Percentiles rank a stretch among this genome's conserved stretches.
These are phyloP conservation scores for Dissophora globulifera DNA, from an alignment of 192 early-diverging fungal genomes.

Conservation along the genomic window DNA sequence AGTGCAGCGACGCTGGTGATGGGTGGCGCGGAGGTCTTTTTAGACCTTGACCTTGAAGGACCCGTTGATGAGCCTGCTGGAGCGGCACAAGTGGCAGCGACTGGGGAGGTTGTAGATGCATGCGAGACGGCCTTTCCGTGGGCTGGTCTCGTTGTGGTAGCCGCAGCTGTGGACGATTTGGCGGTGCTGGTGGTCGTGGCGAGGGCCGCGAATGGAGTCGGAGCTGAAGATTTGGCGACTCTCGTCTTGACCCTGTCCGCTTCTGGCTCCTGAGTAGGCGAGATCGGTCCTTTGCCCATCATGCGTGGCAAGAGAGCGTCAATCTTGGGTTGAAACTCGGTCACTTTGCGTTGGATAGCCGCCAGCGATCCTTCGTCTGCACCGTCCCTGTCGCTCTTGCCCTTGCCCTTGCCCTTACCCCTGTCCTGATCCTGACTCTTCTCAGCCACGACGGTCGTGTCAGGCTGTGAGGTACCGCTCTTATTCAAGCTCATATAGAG, in stretches of 20 bases:
- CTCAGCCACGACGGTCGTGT: background rate
- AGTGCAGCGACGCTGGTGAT: constrained; percentile 16
- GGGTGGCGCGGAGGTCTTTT: too few species aligned
- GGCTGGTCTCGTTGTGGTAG: too few species aligned
- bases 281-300: background rate
- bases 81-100: too few species aligned
- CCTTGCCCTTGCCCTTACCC: background rate
- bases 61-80: too few species aligned
- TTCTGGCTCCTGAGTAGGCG: background rate
- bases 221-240: too few species aligned
- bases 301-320: constrained; percentile 13
- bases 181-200: too few species aligned
- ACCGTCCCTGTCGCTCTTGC: background rate
- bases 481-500: background rate
- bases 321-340: constrained; percentile 25
- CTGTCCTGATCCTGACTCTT: background rate
- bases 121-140: too few species aligned
- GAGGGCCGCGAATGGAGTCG: too few species aligned
- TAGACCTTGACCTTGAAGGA: too few species aligned
- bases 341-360: constrained; percentile 9
- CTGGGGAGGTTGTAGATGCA: too few species aligned
- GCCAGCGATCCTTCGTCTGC: constrained; percentile 1
- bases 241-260: too few species aligned
- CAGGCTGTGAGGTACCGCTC: background rate
- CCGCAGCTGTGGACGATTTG: too few species aligned